Evolutionary conservation across 306 rosid species (phyloP).

Genomic region (Sphenostylis stenocarpa): DNA sequence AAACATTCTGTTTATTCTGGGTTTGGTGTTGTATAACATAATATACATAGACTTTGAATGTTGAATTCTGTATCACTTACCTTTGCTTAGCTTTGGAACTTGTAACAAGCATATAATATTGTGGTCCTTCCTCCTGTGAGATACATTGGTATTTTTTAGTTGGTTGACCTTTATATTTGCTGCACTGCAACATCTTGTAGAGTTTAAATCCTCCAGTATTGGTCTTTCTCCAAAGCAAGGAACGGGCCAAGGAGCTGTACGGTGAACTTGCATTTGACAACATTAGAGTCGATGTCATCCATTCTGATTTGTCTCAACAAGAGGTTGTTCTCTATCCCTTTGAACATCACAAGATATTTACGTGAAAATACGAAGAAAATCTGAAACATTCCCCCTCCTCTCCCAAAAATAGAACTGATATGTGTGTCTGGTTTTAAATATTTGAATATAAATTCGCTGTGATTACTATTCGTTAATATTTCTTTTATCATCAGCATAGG

Average conservation of each 20-base stretch:
- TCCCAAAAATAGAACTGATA: background rate
- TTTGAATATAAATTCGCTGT: too few species aligned
- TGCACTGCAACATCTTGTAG: conserved; percentile 42
- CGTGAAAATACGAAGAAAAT: background rate
- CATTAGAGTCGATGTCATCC: conserved; percentile 80
- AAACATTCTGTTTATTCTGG: background rate
- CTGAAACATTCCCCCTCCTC: background rate
- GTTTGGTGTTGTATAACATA: background rate
- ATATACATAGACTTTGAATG: conserved; percentile 4
- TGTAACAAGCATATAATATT: background rate
- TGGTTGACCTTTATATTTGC: conserved; percentile 31
- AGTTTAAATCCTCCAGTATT: conserved; percentile 87
- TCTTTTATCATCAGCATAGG: background rate
- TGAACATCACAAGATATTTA: background rate
- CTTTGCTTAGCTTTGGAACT: background rate
- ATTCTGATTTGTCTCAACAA: conserved; percentile 80
- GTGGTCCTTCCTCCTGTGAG: background rate
- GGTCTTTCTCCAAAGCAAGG: conserved; percentile 95
- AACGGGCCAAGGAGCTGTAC: conserved; percentile 87
- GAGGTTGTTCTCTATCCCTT: conserved; percentile 56
- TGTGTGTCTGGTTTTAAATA: background rate
- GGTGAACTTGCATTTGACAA: conserved; percentile 71
- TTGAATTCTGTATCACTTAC: conserved; percentile 3
- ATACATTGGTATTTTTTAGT: background rate
- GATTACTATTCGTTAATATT: background rate